Evolutionary conservation across 2,329 filamentous ascomycete species (phyloP).

Genomic region (Penicillium sp.): DNA sequence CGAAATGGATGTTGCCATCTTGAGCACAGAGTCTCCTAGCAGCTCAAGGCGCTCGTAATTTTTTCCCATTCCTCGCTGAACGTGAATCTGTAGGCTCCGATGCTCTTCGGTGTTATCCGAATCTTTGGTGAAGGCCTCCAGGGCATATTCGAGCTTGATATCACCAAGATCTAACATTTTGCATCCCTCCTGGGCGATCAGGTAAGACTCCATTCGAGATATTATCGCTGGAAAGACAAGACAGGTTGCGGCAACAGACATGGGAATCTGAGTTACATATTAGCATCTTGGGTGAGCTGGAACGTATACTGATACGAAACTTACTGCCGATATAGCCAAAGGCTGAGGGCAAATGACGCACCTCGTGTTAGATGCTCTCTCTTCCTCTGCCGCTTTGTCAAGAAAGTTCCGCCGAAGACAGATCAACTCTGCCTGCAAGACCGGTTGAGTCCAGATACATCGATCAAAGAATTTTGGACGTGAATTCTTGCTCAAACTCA

Average conservation of each 20-base stretch:
- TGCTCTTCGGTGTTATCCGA: conserved; percentile 79
- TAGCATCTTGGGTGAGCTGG: background rate
- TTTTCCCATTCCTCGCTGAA: conserved; percentile 81
- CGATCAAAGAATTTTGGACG: conserved; percentile 44
- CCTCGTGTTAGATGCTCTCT: conserved; percentile 43
- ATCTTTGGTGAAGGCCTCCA: conserved; percentile 92
- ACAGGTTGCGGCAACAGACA: conserved; percentile 67
- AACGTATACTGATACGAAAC: conserved; percentile 28
- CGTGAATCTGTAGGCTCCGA: conserved; percentile 63
- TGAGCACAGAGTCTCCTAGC: conserved; percentile 87
- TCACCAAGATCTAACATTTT: conserved; percentile 58
- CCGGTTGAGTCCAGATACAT: conserved; percentile 71
- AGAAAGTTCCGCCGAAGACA: conserved; percentile 79
- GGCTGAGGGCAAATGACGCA: conserved; percentile 76
- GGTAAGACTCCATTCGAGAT: conserved; percentile 73
- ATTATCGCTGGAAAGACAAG: conserved; percentile 81
- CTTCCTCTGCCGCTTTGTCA: conserved; percentile 60
- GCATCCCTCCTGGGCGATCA: conserved; percentile 77
- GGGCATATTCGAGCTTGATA: conserved; percentile 65
- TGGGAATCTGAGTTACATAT: conserved; percentile 55
- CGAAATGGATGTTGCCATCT: conserved; percentile 90
- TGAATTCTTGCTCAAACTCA: conserved; percentile 68
- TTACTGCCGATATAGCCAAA: conserved; percentile 70
- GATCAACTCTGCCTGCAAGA: conserved; percentile 71
- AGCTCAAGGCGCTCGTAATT: conserved; percentile 97